Percentiles rank a stretch among this genome's conserved stretches.
These are phyloP conservation scores for Calonectria ilicicola DNA, from an alignment of 2,329 filamentous ascomycete species.

Conservation along the genomic window DNA sequence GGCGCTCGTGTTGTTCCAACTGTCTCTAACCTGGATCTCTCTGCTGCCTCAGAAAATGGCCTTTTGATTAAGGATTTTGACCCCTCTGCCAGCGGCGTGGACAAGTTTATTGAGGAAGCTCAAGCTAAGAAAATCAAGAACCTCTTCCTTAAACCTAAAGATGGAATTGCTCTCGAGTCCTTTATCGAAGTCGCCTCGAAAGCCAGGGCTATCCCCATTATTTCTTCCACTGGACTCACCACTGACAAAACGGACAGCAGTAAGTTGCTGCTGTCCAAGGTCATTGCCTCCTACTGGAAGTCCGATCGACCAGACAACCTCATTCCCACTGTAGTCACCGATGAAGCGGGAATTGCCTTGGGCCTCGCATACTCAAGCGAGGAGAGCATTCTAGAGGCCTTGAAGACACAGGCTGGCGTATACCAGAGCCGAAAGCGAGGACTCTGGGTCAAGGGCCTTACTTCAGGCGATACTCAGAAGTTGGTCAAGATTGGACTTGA, in stretches of 20 bases:
- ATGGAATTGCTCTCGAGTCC: slow-evolving; percentile 58
- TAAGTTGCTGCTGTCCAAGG: slow-evolving; percentile 70
- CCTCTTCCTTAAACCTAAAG: slow-evolving; percentile 63
- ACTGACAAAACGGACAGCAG: slow-evolving; percentile 71
- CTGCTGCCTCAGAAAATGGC: slow-evolving; percentile 60
- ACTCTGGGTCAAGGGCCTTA: slow-evolving; percentile 96
- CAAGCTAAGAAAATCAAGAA: slow-evolving; percentile 59
- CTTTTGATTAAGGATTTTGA: slow-evolving; percentile 67
- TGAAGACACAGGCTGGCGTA: slow-evolving; percentile 83
- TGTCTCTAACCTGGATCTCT: slow-evolving; percentile 59
- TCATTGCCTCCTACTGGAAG: slow-evolving; percentile 81
- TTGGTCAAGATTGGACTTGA: slow-evolving; percentile 87
- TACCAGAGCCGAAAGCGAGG: slow-evolving; percentile 97
- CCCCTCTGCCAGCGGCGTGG: slow-evolving; percentile 52
- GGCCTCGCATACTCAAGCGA: slow-evolving; percentile 95
- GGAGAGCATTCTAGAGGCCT: slow-evolving; percentile 87
- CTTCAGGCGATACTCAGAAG: slow-evolving; percentile 93
- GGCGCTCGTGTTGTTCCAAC: slow-evolving; percentile 67
- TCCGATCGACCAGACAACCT: slow-evolving; percentile 88
- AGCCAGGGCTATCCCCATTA: slow-evolving; percentile 75
- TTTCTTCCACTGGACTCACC: slow-evolving; percentile 79
- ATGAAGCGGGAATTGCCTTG: slow-evolving; percentile 85
- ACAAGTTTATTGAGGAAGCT: slow-evolving; percentile 58
- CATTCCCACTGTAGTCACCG: slow-evolving; percentile 89
- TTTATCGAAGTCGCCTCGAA: slow-evolving; percentile 62